These are phyloP conservation scores for Daldinia sp. DNA, from an alignment of 2,329 filamentous ascomycete genomes.

Conservation along the genomic window DNA sequence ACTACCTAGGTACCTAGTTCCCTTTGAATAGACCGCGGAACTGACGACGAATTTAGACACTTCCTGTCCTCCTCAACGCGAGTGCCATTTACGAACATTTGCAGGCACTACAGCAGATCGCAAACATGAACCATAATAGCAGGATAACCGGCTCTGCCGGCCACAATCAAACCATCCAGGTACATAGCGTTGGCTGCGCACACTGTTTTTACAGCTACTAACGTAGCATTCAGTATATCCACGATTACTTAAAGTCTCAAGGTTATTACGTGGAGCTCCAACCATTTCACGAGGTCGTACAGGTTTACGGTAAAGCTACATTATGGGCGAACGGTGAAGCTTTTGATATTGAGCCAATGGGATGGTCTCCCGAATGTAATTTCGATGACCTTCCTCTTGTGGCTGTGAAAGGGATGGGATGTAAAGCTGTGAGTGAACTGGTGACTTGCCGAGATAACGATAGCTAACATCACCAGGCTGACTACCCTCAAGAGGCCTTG, in stretches of 20 bases:
- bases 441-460: not conserved
- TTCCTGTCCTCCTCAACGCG: slow-evolving; percentile 16
- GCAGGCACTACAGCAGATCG: slow-evolving; percentile 9
- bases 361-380: slow-evolving; percentile 17
- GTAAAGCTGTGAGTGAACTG: slow-evolving; percentile 6
- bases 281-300: slow-evolving; percentile 12
- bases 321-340: slow-evolving; percentile 3
- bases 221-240: slow-evolving; percentile 21
- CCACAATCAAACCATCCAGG: slow-evolving; percentile 23
- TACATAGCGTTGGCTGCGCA: not conserved
- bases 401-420: slow-evolving; percentile 3
- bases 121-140: slow-evolving; percentile 2
- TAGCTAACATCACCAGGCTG: slow-evolving; percentile 13
- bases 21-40: not conserved
- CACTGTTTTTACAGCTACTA: not conserved
- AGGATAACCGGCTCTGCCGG: slow-evolving; percentile 21
- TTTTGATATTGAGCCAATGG: slow-evolving; percentile 17
- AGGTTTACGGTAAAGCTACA: not conserved
- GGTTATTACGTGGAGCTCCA: slow-evolving; percentile 32
- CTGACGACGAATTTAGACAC: slow-evolving; percentile 16
- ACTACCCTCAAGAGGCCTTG: slow-evolving; percentile 18
- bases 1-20: too few species aligned
- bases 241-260: slow-evolving; percentile 8
- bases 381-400: slow-evolving; percentile 9
- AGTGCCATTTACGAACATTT: slow-evolving; percentile 12